Conservation (phyloP, 2,329 filamentous ascomycete genomes). For the Elsinoe fawcettii region DNA sequence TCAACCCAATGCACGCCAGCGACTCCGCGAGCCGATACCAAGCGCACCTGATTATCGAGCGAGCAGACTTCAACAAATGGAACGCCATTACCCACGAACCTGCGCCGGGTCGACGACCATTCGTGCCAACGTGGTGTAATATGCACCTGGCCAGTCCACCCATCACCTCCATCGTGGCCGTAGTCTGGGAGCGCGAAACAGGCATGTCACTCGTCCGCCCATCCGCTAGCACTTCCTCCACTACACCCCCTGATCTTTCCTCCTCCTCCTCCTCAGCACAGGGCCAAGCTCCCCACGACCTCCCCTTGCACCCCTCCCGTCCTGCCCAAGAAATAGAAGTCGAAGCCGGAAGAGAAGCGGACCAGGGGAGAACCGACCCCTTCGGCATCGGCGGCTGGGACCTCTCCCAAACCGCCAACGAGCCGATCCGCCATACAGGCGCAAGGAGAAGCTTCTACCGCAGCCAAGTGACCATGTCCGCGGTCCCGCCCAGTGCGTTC, state of each 20-base stretch:
- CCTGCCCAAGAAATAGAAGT: neutral
- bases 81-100: neutral
- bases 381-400: neutral
- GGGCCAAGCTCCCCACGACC: neutral
- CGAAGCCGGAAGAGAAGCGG: too few species aligned
- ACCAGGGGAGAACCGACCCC: neutral
- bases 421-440: neutral
- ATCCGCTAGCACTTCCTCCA: too few species aligned
- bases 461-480: constrained; percentile 17
- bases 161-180: neutral
- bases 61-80: constrained; percentile 6
- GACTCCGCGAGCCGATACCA: constrained; percentile 6
- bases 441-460: constrained; percentile 2
- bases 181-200: neutral
- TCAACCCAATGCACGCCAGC: constrained; percentile 10
- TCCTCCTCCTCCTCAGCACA: neutral
- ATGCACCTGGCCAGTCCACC: constrained; percentile 11
- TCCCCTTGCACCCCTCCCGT: neutral
- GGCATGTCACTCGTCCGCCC: neutral
- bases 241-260: too few species aligned
- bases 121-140: constrained; percentile 26
- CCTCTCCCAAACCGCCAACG: neutral
- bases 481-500: constrained; percentile 18
- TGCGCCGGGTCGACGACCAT: neutral
- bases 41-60: constrained; percentile 2